These are phyloP conservation scores for Durotheca rogersii DNA, from an alignment of 495 filamentous ascomycete species.

Conservation along the genomic window DNA sequence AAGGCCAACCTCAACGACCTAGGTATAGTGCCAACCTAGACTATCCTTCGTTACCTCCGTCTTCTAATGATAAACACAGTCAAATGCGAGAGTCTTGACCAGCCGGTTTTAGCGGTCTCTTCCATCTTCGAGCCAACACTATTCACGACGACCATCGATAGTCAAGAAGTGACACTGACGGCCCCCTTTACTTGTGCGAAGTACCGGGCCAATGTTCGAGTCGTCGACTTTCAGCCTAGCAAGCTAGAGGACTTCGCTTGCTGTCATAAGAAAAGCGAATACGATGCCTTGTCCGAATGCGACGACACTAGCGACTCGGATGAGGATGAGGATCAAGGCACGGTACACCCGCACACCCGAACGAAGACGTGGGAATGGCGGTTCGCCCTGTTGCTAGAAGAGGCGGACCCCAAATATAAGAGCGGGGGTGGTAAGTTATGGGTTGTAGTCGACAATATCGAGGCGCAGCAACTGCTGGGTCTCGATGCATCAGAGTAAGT, in stretches of 20 bases:
- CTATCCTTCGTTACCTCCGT: not conserved
- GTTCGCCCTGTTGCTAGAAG: conserved; percentile 72
- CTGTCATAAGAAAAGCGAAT: conserved; percentile 44
- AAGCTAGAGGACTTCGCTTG: conserved; percentile 73
- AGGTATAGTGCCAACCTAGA: conserved; percentile 1
- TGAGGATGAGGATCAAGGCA: conserved; percentile 31
- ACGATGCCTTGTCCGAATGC: conserved; percentile 49
- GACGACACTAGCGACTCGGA: conserved; percentile 41
- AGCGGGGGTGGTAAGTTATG: conserved; percentile 51
- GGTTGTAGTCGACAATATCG: conserved; percentile 63
- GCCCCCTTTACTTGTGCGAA: conserved; percentile 72
- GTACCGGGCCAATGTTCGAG: conserved; percentile 66
- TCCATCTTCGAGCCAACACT: conserved; percentile 51
- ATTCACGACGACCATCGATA: conserved; percentile 39
- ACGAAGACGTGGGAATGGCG: conserved; percentile 71
- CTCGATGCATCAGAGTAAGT: conserved; percentile 66
- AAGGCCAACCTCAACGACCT: conserved; percentile 34
- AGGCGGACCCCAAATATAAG: conserved; percentile 42
- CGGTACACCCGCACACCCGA: conserved; percentile 14
- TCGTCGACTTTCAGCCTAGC: conserved; percentile 78
- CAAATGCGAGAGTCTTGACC: conserved; percentile 46
- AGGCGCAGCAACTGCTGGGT: conserved; percentile 64
- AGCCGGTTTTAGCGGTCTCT: conserved; percentile 44
- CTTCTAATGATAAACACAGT: conserved; percentile 34
- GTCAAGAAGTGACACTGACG: conserved; percentile 44